Percentiles rank a stretch among this genome's conserved stretches.
phyloP scores from a whole-genome alignment of 140 eudicot genomes.

The Bidens hawaiensis region DNA sequence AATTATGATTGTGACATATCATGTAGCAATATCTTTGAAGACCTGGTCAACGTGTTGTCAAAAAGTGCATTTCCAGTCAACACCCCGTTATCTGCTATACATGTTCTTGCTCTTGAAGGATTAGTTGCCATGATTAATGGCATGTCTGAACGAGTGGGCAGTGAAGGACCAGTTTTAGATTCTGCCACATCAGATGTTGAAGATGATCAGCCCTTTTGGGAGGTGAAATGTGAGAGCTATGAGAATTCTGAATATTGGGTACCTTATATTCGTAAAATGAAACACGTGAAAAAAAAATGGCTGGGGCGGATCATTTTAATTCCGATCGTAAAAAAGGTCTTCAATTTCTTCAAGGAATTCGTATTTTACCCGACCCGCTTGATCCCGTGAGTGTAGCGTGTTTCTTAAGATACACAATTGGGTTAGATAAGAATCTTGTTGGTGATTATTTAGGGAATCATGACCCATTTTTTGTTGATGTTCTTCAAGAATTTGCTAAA shows the following conservation, averaged over 20 bases:
- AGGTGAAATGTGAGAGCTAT: conserved; percentile 71
- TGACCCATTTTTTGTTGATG: conserved; percentile 79
- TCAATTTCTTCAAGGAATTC: conserved; percentile 76
- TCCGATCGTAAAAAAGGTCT: conserved; percentile 80
- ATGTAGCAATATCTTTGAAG: conserved; percentile 87
- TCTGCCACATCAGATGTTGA: conserved; percentile 36
- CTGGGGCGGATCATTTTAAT: conserved; percentile 87
- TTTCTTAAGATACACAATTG: conserved; percentile 77
- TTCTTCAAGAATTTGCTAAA: conserved; percentile 83
- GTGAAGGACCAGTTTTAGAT: conserved; percentile 46
- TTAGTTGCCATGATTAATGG: conserved; percentile 72
- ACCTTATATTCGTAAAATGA: conserved; percentile 69
- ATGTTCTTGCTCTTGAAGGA: conserved; percentile 90
- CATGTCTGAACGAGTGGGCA: conserved; percentile 71
- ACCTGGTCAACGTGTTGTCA: conserved; percentile 78
- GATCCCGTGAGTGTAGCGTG: conserved; percentile 87
- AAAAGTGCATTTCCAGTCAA: conserved; percentile 91
- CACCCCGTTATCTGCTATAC: conserved; percentile 68
- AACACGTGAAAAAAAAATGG: conserved; percentile 72
- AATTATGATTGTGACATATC: conserved; percentile 86
- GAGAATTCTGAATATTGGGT: conserved; percentile 69
- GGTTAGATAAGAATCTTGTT: conserved; percentile 75
- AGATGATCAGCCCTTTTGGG: conserved; percentile 72
- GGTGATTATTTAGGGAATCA: conserved; percentile 90
- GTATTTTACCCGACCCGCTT: conserved; percentile 69